Evolutionary conservation across 1,139 yeast genomes (phyloP), one percentile per base, ranked within the genome.

Genomic region (Yamadazyma diospyri): DNA sequence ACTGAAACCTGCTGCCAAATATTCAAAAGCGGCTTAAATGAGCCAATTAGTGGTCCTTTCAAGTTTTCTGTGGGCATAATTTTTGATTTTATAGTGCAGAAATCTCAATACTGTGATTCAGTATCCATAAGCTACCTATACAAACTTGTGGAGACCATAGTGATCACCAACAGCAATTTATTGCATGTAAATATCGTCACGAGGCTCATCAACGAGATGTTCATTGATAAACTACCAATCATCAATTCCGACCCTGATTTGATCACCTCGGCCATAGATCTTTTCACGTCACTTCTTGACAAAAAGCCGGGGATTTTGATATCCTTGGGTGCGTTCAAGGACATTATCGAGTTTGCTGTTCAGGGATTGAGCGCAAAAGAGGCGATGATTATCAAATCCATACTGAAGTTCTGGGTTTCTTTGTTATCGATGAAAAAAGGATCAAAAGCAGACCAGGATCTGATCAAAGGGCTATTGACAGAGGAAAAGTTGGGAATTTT

Each of bases 361-460:
- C 54, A 61, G 5, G 65, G 75, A 10, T 57, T 85, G 26, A 48
- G 57, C 6, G 69, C 78, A 0, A 69, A 70, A 32, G 95, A 86
- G 51, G 68, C 81, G 33, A 78, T 81, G 46, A 74, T 85, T 2
- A 57, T 86, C 27, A 75, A 76, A 40, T 67, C 87, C 0, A 66
- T 76, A 0, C 65, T 76, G 35, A 70, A 72, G 41, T 85, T 86
- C 46, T 86, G 94, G 94, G 62, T 64, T 3, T 64, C 67, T 19
- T 52, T 82, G 9, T 48, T 84, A 2, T 59, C 68, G 18, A 61
- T 80, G 45, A 74, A 73, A 44, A 67, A 65, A 40, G 85, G 85
- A 3, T 58, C 62, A 4, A 55, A 60, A 16, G 59, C 61, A 13
- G 85, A 80, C 41, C 70, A 70, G 16, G 61, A 57, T 2, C 36